Evolutionary conservation across 1,284 basidiomycete genomes (phyloP).

Genomic region (Heterobasidion occidentale): DNA sequence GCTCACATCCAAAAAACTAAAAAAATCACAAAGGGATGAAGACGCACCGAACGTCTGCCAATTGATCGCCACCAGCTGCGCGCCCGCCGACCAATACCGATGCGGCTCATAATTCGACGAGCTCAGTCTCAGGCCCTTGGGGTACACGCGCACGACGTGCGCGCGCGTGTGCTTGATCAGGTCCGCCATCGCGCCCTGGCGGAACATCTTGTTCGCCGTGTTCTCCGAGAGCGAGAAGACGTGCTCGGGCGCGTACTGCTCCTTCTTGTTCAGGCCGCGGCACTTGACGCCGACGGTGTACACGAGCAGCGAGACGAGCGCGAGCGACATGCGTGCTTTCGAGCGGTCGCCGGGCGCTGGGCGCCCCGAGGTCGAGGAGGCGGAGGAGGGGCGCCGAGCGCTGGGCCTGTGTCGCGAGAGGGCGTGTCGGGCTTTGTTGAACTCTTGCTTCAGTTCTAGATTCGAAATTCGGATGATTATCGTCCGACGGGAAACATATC

Average conservation of each 20-base stretch:
- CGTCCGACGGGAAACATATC: not conserved
- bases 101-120: slow-evolving; percentile 90
- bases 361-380: not conserved
- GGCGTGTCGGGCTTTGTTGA: slow-evolving; percentile 23
- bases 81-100: slow-evolving; percentile 85
- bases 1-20: not conserved
- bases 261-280: slow-evolving; percentile 86
- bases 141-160: slow-evolving; percentile 88
- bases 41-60: slow-evolving; percentile 90
- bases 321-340: slow-evolving; percentile 66
- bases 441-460: slow-evolving; percentile 24
- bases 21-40: not conserved
- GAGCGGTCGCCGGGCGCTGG: not conserved
- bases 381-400: slow-evolving; percentile 6
- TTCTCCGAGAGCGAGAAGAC: slow-evolving; percentile 92
- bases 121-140: slow-evolving; percentile 74
- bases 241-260: slow-evolving; percentile 81
- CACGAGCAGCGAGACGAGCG: slow-evolving; percentile 74
- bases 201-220: slow-evolving; percentile 63
- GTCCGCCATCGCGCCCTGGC: slow-evolving; percentile 41
- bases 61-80: slow-evolving; percentile 94
- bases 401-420: slow-evolving; percentile 27
- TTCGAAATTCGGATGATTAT: slow-evolving; percentile 9
- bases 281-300: slow-evolving; percentile 97
- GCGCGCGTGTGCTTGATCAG: slow-evolving; percentile 85